Evolutionary conservation across 2,329 filamentous ascomycete species (phyloP).

Genomic region (Fusarium brachygibbosum): DNA sequence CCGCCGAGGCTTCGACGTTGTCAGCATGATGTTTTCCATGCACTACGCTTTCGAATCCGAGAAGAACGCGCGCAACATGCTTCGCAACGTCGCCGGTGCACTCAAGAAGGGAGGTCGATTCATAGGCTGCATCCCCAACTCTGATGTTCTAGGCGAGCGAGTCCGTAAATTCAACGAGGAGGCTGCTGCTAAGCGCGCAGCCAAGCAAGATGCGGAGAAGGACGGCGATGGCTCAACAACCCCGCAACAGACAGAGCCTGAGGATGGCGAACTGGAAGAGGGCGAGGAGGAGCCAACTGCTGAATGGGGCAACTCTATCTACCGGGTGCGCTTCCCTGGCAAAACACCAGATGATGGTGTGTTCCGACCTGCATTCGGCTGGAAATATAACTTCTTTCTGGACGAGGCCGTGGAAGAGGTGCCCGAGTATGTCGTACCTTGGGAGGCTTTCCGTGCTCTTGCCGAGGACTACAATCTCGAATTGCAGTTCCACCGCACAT

Average conservation of each 20-base stretch:
- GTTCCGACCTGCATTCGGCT: constrained; percentile 94
- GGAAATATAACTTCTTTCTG: constrained; percentile 98
- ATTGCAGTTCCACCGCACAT: constrained; percentile 91
- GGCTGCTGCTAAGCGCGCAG: constrained; percentile 54
- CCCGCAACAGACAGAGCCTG: constrained; percentile 49
- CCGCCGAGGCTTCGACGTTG: constrained; percentile 90
- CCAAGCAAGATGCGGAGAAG: constrained; percentile 39
- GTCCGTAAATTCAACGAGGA: constrained; percentile 82
- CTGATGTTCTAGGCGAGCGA: constrained; percentile 84
- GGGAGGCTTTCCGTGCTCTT: constrained; percentile 95
- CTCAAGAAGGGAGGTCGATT: constrained; percentile 95
- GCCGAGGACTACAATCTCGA: constrained; percentile 98
- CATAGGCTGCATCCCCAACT: constrained; percentile 96
- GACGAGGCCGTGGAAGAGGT: constrained; percentile 96
- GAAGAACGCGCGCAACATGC: constrained; percentile 89
- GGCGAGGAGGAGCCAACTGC: constrained; percentile 74
- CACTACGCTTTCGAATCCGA: constrained; percentile 98
- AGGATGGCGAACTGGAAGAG: constrained; percentile 68
- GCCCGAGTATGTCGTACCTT: constrained; percentile 97
- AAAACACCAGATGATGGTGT: constrained; percentile 86
- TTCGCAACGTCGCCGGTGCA: constrained; percentile 89
- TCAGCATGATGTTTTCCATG: constrained; percentile 99
- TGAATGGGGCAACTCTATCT: constrained; percentile 94
- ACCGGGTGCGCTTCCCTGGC: constrained; percentile 88
- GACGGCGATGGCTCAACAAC: constrained; percentile 43